phyloP scores from a whole-genome alignment of 441 rosid species.

The Pelargonium citronellum region DNA sequence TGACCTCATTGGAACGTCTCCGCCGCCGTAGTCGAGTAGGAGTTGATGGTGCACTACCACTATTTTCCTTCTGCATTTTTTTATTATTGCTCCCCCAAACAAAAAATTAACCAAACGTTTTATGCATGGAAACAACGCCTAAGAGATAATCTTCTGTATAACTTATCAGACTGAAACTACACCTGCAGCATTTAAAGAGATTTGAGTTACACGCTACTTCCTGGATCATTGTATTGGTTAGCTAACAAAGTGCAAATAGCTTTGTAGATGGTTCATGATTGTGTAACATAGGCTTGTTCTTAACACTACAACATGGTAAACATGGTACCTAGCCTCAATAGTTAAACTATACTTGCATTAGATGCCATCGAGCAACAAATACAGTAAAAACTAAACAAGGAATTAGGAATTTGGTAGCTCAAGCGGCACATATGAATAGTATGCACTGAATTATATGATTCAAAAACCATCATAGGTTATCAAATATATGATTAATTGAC shows the following conservation, averaged over 20 bases:
- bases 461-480: too few species aligned
- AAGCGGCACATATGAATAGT: too few species aligned
- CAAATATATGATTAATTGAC: background rate
- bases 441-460: too few species aligned
- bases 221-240: background rate
- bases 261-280: background rate
- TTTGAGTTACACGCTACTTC: background rate
- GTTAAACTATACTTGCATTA: too few species aligned
- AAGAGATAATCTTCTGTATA: background rate
- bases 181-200: background rate
- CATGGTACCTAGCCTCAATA: too few species aligned
- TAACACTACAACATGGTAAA: too few species aligned
- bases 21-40: constrained; percentile 31
- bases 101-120: background rate
- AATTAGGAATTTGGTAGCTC: too few species aligned
- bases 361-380: too few species aligned
- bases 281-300: too few species aligned
- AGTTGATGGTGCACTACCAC: constrained; percentile 20
- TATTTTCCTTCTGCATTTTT: constrained; percentile 36
- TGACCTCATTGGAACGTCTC: constrained; percentile 42
- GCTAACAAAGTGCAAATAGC: background rate
- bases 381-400: too few species aligned
- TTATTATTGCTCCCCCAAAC: background rate
- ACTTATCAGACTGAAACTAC: background rate
- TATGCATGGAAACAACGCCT: background rate